Base-by-base conservation (phyloP, 495 filamentous ascomycete genomes). In the Daldinia childiae region DNA sequence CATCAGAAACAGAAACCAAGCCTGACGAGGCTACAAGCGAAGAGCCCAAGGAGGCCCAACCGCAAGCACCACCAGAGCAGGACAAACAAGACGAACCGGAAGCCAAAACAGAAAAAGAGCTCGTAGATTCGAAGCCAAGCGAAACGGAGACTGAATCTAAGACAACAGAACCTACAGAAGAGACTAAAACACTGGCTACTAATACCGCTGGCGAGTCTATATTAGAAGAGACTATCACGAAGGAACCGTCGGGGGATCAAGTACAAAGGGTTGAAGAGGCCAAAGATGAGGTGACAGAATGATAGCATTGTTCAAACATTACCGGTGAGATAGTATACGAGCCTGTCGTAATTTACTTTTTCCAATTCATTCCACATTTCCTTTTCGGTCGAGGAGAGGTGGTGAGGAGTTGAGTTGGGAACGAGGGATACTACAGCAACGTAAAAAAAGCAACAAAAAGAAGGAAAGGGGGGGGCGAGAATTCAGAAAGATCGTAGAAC, bases 201-300 rank as follows among this genome's bases (percentile, higher is more conserved):
- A 89, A 89, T 65, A 83, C 78, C n/a, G 85, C 87, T 11, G 87
- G 87, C 43, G 88, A 89, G 75, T 76, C 84, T 1, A 76, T 85
- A 27, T 61, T 84, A 43, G 72, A 77, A 64, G 82, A 82, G 54
- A 73, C 76, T 19, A 67, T 83, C 58, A 69, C 79, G 66, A 78
- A 80, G 69, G 74, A 76, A 26, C 77, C 69, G 14, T 64, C 76
- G 1, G 57, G 71, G 4, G 72, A 78, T 48, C 69, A 76, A 56
- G 80, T 80, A 39, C 78, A 81, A 68, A 74, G 75, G 4, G 77
- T 76, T 15, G 74, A 79, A 36, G 80, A 72, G 55, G 34, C 32
- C 17, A 72, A 71, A 58, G 74, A 78, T 9, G 71, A 76, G 59
- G 73, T 69, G 41, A 58, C 54, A 69, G 66, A 67, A 58, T 77